Conservation (phyloP, 2,329 filamentous ascomycete genomes). For the Paecilomyces sp. region DNA sequence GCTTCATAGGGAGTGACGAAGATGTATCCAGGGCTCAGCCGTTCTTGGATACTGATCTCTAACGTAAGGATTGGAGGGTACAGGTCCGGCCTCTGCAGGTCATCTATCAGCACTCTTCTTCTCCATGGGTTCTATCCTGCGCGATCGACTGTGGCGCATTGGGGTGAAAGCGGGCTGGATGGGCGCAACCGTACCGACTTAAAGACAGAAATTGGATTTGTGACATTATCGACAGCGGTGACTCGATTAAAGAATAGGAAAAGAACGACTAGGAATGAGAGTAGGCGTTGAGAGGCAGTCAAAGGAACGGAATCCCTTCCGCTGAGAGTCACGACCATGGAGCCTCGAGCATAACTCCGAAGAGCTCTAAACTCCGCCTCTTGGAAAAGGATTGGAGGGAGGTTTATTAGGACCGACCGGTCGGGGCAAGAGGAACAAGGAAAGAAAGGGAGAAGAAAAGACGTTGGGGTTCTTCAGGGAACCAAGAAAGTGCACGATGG, state of each 20-base stretch:
- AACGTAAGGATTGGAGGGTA: conserved; percentile 27
- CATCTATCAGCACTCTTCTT: background rate
- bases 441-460: background rate
- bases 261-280: conserved; percentile 2
- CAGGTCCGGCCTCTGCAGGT: conserved; percentile 31
- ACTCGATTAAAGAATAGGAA: conserved; percentile 8
- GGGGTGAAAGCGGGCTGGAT: background rate
- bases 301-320: background rate
- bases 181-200: conserved; percentile 26
- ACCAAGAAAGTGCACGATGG: background rate
- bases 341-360: conserved; percentile 7
- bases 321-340: conserved; percentile 3
- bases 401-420: background rate
- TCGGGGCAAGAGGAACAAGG: background rate
- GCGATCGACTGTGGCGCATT: background rate
- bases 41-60: conserved; percentile 19
- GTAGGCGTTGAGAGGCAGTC: conserved; percentile 1
- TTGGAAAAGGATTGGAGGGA: background rate
- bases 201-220: conserved; percentile 22
- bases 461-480: background rate
- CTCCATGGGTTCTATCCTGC: too few species aligned
- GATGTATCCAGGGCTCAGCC: conserved; percentile 42
- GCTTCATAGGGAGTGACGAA: conserved; percentile 46
- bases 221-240: conserved; percentile 17
- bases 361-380: background rate